These are phyloP conservation scores for Amniculicola lignicola DNA, from an alignment of 495 filamentous ascomycete species.

Conservation along the genomic window DNA sequence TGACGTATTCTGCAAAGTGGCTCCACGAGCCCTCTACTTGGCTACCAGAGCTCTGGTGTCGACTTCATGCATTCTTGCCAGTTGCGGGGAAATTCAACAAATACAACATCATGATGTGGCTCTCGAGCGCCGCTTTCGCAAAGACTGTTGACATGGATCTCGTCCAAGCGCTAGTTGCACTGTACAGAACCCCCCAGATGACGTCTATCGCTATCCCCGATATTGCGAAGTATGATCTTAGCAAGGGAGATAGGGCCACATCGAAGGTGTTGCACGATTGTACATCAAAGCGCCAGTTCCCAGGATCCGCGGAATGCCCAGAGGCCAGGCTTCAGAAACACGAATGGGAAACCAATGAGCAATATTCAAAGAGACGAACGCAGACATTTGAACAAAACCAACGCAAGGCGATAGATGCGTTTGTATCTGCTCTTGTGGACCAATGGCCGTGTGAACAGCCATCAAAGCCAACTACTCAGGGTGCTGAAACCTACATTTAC, in stretches of 20 bases:
- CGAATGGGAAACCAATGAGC: not conserved
- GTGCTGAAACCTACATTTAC: conserved; percentile 3
- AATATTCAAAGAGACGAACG: not conserved
- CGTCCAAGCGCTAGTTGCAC: conserved; percentile 19
- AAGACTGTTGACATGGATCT: conserved; percentile 10
- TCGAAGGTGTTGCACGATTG: too few relatives aligned
- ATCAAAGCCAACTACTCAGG: conserved; percentile 13
- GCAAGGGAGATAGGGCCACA: not conserved
- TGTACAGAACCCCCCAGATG: conserved; percentile 5
- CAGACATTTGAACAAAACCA: not conserved
- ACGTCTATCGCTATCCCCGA: not conserved
- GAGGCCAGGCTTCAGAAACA: conserved; percentile 1
- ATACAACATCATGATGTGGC: conserved; percentile 30
- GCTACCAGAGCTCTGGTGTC: too few relatives aligned
- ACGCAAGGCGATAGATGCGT: not conserved
- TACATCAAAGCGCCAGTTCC: too few relatives aligned
- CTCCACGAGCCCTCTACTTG: too few relatives aligned
- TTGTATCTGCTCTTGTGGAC: not conserved
- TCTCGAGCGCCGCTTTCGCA: conserved; percentile 24
- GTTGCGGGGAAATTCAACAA: not conserved
- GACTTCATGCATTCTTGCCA: too few relatives aligned
- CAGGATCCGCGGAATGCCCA: too few relatives aligned
- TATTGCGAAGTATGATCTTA: not conserved
- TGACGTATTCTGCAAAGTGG: too few relatives aligned
- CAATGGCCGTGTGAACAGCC: conserved; percentile 26